Evolutionary conservation across 1,284 basidiomycete species (phyloP).

Genomic region (Ceratorhiza oryzae-sativae): DNA sequence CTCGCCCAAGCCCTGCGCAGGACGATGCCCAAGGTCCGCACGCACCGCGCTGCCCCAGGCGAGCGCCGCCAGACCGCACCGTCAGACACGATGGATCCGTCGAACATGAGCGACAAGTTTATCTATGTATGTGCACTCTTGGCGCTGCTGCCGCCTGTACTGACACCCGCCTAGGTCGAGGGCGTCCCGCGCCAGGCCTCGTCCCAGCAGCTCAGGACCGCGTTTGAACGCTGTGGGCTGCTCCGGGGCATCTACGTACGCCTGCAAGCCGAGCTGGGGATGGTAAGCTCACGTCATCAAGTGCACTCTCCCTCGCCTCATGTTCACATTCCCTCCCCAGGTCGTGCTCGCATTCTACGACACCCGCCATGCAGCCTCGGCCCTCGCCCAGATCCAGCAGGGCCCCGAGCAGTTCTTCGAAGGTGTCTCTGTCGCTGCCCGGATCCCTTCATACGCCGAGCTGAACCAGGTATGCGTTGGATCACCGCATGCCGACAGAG

Average conservation of each 20-base stretch:
- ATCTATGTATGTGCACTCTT: conserved; percentile 16
- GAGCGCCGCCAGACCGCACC: neutral
- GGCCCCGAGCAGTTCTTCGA: conserved; percentile 19
- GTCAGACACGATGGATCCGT: conserved; percentile 11
- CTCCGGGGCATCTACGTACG: conserved; percentile 16
- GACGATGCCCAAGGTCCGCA: conserved; percentile 26
- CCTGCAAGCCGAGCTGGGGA: neutral
- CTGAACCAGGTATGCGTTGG: neutral
- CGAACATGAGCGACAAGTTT: conserved; percentile 33
- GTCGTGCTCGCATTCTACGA: conserved; percentile 41
- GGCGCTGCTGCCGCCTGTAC: neutral
- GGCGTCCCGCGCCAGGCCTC: conserved; percentile 32
- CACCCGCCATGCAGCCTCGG: conserved; percentile 36
- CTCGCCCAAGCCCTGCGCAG: conserved; percentile 22
- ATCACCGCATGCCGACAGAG: neutral
- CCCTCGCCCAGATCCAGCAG: conserved; percentile 22
- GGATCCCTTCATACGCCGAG: conserved; percentile 6
- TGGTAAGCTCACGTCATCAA: conserved; percentile 9
- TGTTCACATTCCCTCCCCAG: conserved; percentile 17
- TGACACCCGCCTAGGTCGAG: conserved; percentile 31
- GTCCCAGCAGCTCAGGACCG: conserved; percentile 21
- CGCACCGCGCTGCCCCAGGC: neutral
- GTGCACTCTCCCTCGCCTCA: conserved; percentile 12
- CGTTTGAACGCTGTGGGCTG: conserved; percentile 25
- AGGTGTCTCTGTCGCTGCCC: neutral